Base-by-base conservation (phyloP, 345 rosid species). In the Moricandia moricandioides region DNA sequence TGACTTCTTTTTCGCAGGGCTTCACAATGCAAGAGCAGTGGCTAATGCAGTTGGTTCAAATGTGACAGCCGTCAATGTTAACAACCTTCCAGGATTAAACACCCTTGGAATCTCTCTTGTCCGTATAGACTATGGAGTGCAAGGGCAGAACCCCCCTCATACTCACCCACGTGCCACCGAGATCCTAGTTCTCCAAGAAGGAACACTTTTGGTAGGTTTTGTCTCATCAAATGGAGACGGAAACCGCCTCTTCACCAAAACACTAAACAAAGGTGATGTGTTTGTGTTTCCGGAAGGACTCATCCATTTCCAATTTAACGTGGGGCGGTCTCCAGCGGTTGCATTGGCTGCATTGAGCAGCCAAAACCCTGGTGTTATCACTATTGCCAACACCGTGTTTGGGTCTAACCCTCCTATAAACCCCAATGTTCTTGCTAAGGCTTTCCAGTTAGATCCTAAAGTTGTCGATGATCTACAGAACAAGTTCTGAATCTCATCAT, bases 381-480 rank as follows among this genome's bases (percentile, higher is more conserved):
- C 16, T 43, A 43, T 43, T 43, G 51, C 51, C 51, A 43, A 43
- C 14, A 12, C 51, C 13, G 51, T 43, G 51, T 43, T 43, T 13
- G 51, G 51, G 51, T 43, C 51, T 43, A 43, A 43, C 16, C 51
- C 51, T 2, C 16, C 51, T 14, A 43, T 43, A 12, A 14, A 43
- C 51, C 51, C 51, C 13, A 43, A 43, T 43, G 51, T 43, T 43
- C 51, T 43, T 13, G 51, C 51, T 12, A 43, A 16, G 13, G 51
- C 51, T 12, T 43, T 43, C 12, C 51, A 43, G 51, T 43, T 43
- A 16, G 51, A 43, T 43, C 51, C 79, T 7, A 67, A 0, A 7
- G 2, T 51, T 2, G 8, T 75, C 24, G n/a, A 8, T 34, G 65
- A 75, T 67, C 26, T 75, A 35, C 79, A 59, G 62, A 6, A 1